Evolutionary conservation across 306 rosid genomes (phyloP), one percentile per base, ranked within the genome.

Genomic region (Casuarina cunninghamiana): DNA sequence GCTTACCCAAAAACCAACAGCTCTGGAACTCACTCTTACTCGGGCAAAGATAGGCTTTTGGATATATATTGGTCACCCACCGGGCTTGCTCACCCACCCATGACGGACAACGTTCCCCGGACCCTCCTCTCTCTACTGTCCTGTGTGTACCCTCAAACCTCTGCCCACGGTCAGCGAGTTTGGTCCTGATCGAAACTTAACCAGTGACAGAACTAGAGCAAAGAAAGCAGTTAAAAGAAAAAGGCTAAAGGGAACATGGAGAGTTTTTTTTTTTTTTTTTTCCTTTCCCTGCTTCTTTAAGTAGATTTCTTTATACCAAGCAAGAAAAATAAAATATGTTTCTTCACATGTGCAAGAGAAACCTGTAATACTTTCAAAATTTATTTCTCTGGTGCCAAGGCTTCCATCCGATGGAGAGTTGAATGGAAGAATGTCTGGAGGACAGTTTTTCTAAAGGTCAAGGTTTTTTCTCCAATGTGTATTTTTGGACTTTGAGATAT

Each of bases 121-220:
- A 85, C 73, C 43, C 70, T 41, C 42, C 48, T 26, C 83, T 42
- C 35, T 72, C 78, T 79, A 80, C 26, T 80, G 2, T 65, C 42
- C 75, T 71, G 12, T 69, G 78, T 75, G 32, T 26, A 26, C 84
- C 32, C 83, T 51, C 82, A 19, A 78, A 75, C 74, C 67, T 72
- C 72, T 78, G 86, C 83, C 75, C 86, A 74, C 85, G 83, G 75
- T 84, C 90, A 86, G 79, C 80, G 69, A 53, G 88, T 83, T 81
- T 51, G 83, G 83, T 71, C 81, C 81, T 77, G 81, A 82, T 79
- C 83, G 26, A 54, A 55, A 53, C 54, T 38, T 79, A 51, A 54
- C 60, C 74, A 61, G 63, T 13, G 69, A 41, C 11, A 66, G 71
- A 41, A 42, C 17, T 70, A 38, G 62, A 17, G 21, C 37, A 74